phyloP scores from a whole-genome alignment of 2,329 filamentous ascomycete genomes.

The Gaeumannomyces tritici region DNA sequence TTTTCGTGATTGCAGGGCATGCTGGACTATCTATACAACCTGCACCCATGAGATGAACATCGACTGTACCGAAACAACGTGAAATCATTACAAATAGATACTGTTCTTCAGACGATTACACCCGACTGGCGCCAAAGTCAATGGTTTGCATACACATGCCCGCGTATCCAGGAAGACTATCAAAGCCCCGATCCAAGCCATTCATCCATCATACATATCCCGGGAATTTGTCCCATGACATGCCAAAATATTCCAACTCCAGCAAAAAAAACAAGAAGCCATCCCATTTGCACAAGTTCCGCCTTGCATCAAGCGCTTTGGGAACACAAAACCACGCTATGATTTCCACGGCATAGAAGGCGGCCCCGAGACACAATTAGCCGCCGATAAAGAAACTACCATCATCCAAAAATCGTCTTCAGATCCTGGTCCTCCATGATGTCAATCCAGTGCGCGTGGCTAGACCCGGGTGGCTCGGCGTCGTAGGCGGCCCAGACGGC shows the following conservation, averaged over 20 bases:
- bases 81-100: too few species aligned
- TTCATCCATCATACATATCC: not conserved
- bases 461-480: slow-evolving; percentile 15
- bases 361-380: too few species aligned
- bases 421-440: slow-evolving; percentile 19
- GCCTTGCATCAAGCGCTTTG: not conserved
- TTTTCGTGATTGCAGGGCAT: not conserved
- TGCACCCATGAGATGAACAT: too few species aligned
- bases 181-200: not conserved
- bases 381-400: too few species aligned
- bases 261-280: not conserved
- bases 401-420: slow-evolving; percentile 8
- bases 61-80: too few species aligned
- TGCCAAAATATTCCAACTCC: not conserved
- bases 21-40: too few species aligned
- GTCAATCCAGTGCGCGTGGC: slow-evolving; percentile 26
- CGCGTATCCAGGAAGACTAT: not conserved
- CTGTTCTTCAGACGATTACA: too few species aligned
- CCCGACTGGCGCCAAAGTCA: too few species aligned
- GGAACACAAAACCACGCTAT: not conserved
- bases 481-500: slow-evolving; percentile 29
- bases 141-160: not conserved
- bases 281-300: not conserved
- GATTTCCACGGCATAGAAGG: too few species aligned
- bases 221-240: not conserved